Base-by-base conservation (phyloP, 768 basidiomycete genomes). In the Russula sp. region DNA sequence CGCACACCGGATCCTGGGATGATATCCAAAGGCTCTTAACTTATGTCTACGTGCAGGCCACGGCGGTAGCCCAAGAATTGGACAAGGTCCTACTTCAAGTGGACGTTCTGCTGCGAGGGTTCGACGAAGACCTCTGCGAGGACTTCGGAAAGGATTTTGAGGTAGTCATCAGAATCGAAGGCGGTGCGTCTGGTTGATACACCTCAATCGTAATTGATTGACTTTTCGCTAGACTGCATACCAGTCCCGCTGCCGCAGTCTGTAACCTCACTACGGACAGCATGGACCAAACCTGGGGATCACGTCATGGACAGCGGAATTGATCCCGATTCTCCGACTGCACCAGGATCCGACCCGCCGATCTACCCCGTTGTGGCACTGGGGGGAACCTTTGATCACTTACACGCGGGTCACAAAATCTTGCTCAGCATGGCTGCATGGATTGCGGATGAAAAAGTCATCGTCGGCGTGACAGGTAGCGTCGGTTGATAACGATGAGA, bases 391-490 rank as follows among this genome's bases (percentile, higher is more conserved):
- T 98, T 98, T 75, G 97, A 99, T 76, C 97, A 98, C 74, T 83
- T 99, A 18, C 97, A 99, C 72, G 85, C 94, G 4, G 97, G 96
- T 0, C 97, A 99, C 78, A 97, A 97, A 76, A 95, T 99, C 64
- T 83, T 99, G 32, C 83, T 99, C 13, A 91, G 92, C 71, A 93
- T 97, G 86, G 89, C 85, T 14, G 86, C 91, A 1, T 94, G 89
- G 82, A 86, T 98, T 61, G 80, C 94, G 0, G 73, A 76, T 50
- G 74, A 80, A 66, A 94, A 94, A 74, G 76, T 98, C 71, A 92
- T 98, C 65, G 86, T 98, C 67, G 97, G 97, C 5, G 78, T 98
- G 44, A 91, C 92, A 59, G 89, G 92, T 89, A 62, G 80, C 34
- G 34, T 38, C 8, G 3, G 28, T 22, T 69, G n/a, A 26, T 54